Evolutionary conservation across 2,329 filamentous ascomycete species (phyloP).

Genomic region (Cladophialophora exuberans): DNA sequence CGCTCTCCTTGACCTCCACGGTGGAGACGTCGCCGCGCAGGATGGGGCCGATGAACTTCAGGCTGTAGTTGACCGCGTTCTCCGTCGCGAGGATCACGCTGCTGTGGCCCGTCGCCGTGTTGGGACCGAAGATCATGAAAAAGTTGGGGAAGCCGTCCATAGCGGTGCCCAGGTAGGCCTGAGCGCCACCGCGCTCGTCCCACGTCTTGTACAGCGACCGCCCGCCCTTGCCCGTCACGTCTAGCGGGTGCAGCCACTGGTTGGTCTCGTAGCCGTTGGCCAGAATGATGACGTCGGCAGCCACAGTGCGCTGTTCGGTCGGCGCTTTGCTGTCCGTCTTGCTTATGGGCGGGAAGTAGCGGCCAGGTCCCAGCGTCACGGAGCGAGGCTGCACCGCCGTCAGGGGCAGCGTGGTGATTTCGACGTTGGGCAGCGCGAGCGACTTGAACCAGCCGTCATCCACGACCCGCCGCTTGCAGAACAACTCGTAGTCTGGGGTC

Average conservation of each 20-base stretch:
- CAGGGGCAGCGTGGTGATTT: constrained; percentile 57
- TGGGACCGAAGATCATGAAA: constrained; percentile 65
- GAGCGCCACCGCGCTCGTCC: constrained; percentile 61
- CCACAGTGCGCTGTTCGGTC: constrained; percentile 47
- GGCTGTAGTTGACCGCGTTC: constrained; percentile 61
- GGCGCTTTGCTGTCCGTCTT: constrained; percentile 31
- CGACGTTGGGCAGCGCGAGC: constrained; percentile 57
- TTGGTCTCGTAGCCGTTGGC: constrained; percentile 65
- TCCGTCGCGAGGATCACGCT: constrained; percentile 64
- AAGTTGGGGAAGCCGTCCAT: constrained; percentile 68
- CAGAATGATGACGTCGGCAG: constrained; percentile 64
- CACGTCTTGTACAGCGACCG: constrained; percentile 59
- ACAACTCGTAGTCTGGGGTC: constrained; percentile 64
- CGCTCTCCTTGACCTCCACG: constrained; percentile 52
- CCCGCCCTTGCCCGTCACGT: constrained; percentile 56
- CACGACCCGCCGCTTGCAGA: constrained; percentile 67
- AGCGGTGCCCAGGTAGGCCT: constrained; percentile 63
- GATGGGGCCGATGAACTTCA: constrained; percentile 62
- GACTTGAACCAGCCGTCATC: constrained; percentile 60
- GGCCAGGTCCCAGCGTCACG: constrained; percentile 56
- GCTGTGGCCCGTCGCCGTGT: constrained; percentile 64
- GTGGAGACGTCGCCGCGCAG: constrained; percentile 49
- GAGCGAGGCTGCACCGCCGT: constrained; percentile 53
- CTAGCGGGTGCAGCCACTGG: constrained; percentile 57
- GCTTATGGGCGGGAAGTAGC: constrained; percentile 45